Evolutionary conservation across 2,329 filamentous ascomycete genomes (phyloP).

Genomic region (Epichloe coenophiala): DNA sequence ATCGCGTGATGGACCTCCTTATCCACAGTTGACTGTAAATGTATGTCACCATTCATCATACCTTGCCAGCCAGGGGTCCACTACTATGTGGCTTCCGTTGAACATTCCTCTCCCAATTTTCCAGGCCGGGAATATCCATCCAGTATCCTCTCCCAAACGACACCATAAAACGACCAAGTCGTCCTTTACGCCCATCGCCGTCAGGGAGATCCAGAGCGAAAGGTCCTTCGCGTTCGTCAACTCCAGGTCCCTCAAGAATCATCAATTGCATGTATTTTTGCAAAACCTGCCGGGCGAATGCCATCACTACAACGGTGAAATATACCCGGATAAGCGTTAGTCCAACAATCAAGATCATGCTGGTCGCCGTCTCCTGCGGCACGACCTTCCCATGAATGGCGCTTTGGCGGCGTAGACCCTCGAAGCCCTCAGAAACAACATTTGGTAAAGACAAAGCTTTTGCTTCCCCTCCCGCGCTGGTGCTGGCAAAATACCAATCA

Average conservation of each 20-base stretch:
- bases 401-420: conserved; percentile 20
- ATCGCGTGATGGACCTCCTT: conserved; percentile 9
- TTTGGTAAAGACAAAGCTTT: conserved; percentile 10
- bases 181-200: too few relatives aligned
- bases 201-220: too few relatives aligned
- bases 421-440: conserved; percentile 20
- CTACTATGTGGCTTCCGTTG: too few relatives aligned
- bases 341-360: conserved; percentile 59
- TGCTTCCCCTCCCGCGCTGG: conserved; percentile 25
- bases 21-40: neutral
- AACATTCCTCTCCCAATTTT: too few relatives aligned
- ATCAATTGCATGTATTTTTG: conserved; percentile 43
- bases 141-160: too few relatives aligned
- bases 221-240: conserved; percentile 33
- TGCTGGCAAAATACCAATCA: conserved; percentile 67
- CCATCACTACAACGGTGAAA: conserved; percentile 71
- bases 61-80: too few relatives aligned
- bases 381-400: conserved; percentile 22
- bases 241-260: conserved; percentile 33
- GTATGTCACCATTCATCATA: too few relatives aligned
- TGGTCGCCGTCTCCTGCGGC: conserved; percentile 53
- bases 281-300: conserved; percentile 66
- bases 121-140: too few relatives aligned
- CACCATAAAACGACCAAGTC: too few relatives aligned
- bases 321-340: conserved; percentile 70